These are phyloP conservation scores for Rhynchospora pubera DNA, from an alignment of 176 grass and related monocot genomes.

Conservation along the genomic window DNA sequence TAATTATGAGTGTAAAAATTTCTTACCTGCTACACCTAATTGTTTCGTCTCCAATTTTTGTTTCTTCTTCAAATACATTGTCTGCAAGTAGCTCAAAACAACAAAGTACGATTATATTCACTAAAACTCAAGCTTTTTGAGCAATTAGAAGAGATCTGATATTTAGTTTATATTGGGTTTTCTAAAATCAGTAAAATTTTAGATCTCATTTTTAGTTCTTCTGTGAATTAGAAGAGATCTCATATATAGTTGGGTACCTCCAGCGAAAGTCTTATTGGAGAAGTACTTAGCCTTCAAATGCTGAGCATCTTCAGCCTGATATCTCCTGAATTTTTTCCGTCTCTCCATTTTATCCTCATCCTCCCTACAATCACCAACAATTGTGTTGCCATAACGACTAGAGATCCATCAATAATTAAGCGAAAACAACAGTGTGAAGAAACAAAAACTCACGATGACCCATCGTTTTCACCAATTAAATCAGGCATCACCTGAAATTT, in stretches of 20 bases:
- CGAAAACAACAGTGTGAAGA: background rate
- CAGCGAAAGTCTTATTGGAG: conserved; percentile 50
- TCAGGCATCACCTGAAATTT: conserved; percentile 6
- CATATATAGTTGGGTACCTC: conserved; percentile 25
- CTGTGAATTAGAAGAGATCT: no score
- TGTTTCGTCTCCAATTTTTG: conserved; percentile 39
- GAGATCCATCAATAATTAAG: background rate
- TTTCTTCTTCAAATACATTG: conserved; percentile 53
- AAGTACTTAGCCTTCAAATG: conserved; percentile 63
- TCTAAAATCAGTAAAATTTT: background rate
- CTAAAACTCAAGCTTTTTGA: background rate
- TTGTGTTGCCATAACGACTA: background rate
- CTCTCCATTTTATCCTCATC: conserved; percentile 21
- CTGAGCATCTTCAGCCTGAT: conserved; percentile 46
- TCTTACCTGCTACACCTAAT: conserved; percentile 57
- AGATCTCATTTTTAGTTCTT: background rate
- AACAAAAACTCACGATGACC: conserved; percentile 1
- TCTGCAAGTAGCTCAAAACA: conserved; percentile 28
- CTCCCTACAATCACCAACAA: background rate
- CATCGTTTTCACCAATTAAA: background rate
- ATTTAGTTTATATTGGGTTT: background rate
- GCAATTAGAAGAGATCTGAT: background rate
- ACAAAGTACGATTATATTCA: background rate
- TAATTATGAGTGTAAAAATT: background rate
- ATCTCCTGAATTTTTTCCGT: conserved; percentile 23